phyloP scores from a whole-genome alignment of 768 basidiomycete species.

The Tulasnella sp. region DNA sequence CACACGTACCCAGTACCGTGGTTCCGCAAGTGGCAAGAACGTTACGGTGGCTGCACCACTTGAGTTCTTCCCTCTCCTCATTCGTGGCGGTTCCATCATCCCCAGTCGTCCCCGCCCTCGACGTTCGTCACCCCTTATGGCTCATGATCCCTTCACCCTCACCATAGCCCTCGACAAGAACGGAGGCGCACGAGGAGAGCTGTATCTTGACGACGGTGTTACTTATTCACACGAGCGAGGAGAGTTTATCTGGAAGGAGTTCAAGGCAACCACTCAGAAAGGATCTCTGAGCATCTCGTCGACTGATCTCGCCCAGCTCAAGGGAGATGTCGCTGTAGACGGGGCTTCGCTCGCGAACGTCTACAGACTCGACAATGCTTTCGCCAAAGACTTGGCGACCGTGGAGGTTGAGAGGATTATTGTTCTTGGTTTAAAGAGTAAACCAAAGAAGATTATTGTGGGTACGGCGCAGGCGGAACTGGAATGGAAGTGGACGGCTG shows the following conservation, averaged over 20 bases:
- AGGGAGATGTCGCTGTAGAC: constrained; percentile 40
- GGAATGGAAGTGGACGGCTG: constrained; percentile 46
- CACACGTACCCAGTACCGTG: constrained; percentile 54
- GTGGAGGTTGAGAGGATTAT: constrained; percentile 79
- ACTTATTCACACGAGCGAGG: constrained; percentile 67
- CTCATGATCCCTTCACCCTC: constrained; percentile 85
- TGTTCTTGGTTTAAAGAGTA: constrained; percentile 55
- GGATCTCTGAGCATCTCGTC: constrained; percentile 38
- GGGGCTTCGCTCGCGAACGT: constrained; percentile 35
- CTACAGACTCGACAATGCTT: constrained; percentile 53
- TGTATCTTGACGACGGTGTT: constrained; percentile 93
- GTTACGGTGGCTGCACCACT: constrained; percentile 74
- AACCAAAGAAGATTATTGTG: constrained; percentile 52
- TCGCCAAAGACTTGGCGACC: constrained; percentile 49
- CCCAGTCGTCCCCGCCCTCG: constrained; percentile 81
- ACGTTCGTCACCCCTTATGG: constrained; percentile 78
- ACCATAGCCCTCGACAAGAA: constrained; percentile 63
- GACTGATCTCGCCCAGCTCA: constrained; percentile 40
- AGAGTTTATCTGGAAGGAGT: constrained; percentile 73
- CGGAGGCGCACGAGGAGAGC: constrained; percentile 57
- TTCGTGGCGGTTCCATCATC: constrained; percentile 86
- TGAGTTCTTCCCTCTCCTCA: constrained; percentile 68
- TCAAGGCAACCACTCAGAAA: constrained; percentile 38
- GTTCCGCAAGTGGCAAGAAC: constrained; percentile 49
- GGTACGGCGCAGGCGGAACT: constrained; percentile 35